Evolutionary conservation across 768 basidiomycete species (phyloP).

Genomic region (Suillus sp.): DNA sequence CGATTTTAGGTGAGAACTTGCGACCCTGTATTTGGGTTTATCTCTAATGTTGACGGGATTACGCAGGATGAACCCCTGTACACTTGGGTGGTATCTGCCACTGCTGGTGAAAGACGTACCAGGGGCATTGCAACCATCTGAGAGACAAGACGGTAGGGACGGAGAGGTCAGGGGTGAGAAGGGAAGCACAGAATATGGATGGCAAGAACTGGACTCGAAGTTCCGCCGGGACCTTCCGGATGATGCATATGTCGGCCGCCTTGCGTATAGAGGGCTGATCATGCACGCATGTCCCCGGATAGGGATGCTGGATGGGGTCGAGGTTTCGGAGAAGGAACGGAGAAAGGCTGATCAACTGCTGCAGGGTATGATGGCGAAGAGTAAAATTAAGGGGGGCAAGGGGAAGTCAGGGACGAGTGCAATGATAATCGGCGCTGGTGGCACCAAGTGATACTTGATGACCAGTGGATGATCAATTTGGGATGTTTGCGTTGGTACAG

Average conservation of each 20-base stretch:
- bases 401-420: constrained; percentile 18
- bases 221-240: constrained; percentile 92
- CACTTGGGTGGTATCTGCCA: constrained; percentile 94
- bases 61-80: constrained; percentile 91
- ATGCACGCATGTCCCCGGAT: constrained; percentile 74
- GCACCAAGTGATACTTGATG: not conserved
- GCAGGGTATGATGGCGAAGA: constrained; percentile 51
- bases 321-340: constrained; percentile 81
- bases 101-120: constrained; percentile 71
- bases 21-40: not conserved
- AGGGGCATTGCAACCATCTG: constrained; percentile 67
- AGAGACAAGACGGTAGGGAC: constrained; percentile 32
- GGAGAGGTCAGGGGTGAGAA: constrained; percentile 36
- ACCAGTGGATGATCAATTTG: constrained; percentile 17
- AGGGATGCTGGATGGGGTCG: constrained; percentile 83
- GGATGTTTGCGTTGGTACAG: constrained; percentile 1
- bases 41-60: not conserved
- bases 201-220: constrained; percentile 80
- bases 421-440: constrained; percentile 14
- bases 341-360: constrained; percentile 76
- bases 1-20: constrained; percentile 75
- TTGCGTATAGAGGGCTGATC: constrained; percentile 87
- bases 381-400: constrained; percentile 35
- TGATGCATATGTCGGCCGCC: constrained; percentile 80
- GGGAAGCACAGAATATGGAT: constrained; percentile 38